phyloP scores from a whole-genome alignment of 805 yeast species.

The Yamadazyma takamatsuzukensis region DNA sequence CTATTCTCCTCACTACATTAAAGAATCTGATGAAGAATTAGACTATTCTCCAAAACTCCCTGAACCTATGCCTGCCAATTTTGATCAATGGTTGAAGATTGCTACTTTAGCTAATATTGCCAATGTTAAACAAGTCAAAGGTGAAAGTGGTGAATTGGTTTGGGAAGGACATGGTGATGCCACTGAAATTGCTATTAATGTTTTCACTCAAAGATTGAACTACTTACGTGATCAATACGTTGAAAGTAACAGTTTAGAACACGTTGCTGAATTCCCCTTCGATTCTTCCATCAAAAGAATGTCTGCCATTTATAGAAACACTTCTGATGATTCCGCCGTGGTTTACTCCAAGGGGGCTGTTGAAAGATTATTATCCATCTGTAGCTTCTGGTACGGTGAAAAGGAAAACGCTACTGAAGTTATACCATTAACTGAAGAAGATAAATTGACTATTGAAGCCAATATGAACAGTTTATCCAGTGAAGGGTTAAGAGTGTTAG shows the following conservation, averaged over 20 bases:
- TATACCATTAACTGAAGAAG: constrained; percentile 17
- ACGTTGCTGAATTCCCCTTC: constrained; percentile 27
- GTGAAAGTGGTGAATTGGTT: constrained; percentile 33
- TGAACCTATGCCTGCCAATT: constrained; percentile 18
- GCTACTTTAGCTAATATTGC: constrained; percentile 84
- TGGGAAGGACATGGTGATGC: constrained; percentile 66
- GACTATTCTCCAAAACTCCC: constrained; percentile 19
- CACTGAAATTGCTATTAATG: constrained; percentile 33
- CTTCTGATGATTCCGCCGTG: constrained; percentile 1
- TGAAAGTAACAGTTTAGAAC: constrained; percentile 13
- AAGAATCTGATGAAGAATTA: constrained; percentile 35
- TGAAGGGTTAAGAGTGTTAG: constrained; percentile 31
- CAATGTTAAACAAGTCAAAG: constrained; percentile 47
- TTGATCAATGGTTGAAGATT: constrained; percentile 52
- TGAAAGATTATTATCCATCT: constrained; percentile 23
- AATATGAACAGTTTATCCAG: constrained; percentile 25
- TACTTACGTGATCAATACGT: constrained; percentile 18
- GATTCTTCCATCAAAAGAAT: constrained; percentile 31
- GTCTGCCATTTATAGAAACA: constrained; percentile 22
- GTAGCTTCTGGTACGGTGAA: constrained; percentile 21
- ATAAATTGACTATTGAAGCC: constrained; percentile 17
- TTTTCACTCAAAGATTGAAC: constrained; percentile 25
- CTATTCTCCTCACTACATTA: constrained; percentile 33
- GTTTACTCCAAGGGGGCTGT: constrained; percentile 32
- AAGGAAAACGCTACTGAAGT: constrained; percentile 6